Conservation (phyloP, 306 rosid species). For the Quercus robur region DNA sequence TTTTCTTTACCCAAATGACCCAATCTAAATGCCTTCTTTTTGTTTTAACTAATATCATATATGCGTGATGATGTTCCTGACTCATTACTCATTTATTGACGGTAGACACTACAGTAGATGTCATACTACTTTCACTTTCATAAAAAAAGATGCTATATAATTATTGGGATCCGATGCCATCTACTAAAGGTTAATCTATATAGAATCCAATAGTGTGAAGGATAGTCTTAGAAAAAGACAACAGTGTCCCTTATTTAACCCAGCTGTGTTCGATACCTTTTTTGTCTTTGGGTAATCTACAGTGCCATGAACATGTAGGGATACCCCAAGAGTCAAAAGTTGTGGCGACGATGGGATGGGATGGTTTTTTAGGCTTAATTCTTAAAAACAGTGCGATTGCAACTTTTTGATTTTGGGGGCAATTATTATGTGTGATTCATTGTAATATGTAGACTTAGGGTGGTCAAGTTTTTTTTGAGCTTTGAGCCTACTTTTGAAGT, state of each 20-base stretch:
- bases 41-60: constrained; percentile 20
- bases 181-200: constrained; percentile 20
- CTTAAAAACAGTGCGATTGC: background rate
- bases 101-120: constrained; percentile 21
- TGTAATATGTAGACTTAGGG: no score
- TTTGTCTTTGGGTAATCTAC: background rate
- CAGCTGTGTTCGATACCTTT: background rate
- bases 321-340: background rate
- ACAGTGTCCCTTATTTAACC: constrained; percentile 11
- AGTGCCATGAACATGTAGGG: background rate
- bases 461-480: constrained; percentile 14
- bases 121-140: constrained; percentile 11
- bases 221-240: constrained; percentile 23
- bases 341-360: constrained; percentile 6
- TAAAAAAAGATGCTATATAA: constrained; percentile 14
- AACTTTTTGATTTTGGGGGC: background rate
- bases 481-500: constrained; percentile 31
- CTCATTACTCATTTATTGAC: constrained; percentile 23
- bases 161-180: constrained; percentile 35
- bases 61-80: constrained; percentile 26
- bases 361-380: no score
- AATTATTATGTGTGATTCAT: no score
- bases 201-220: no score
- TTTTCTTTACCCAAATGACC: background rate
- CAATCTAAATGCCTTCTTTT: background rate